A percentile compares a stretch with the other conserved stretches of the same genome.
phyloP scores from a whole-genome alignment of 192 early-diverging fungal species.

The Backusella mclennaniae region DNA sequence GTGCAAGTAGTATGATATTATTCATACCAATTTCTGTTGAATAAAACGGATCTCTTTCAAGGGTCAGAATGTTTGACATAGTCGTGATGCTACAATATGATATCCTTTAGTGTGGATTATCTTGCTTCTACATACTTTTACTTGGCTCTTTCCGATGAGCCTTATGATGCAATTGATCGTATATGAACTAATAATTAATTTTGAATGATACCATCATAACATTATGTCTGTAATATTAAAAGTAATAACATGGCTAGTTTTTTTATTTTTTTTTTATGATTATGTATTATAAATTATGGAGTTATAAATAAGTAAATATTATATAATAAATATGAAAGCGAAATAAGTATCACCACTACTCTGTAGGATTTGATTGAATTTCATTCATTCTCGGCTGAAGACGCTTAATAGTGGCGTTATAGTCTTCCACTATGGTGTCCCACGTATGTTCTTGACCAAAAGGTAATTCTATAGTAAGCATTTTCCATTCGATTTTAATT shows the following conservation, averaged over 20 bases:
- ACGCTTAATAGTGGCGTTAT: background rate
- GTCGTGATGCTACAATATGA: no score
- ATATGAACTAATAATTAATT: background rate
- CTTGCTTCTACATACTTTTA: no score
- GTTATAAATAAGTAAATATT: background rate
- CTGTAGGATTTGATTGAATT: background rate
- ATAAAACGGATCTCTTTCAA: background rate
- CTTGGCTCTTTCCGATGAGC: background rate
- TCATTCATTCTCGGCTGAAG: background rate
- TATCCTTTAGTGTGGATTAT: no score
- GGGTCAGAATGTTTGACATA: no score
- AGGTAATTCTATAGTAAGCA: background rate
- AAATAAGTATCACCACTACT: background rate
- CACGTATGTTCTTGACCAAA: slow-evolving; percentile 12
- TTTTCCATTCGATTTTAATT: slow-evolving; percentile 40
- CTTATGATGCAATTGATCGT: background rate
- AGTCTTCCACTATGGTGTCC: background rate
- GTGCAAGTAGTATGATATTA: background rate
- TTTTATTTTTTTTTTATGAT: background rate
- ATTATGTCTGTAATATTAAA: no score
- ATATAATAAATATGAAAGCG: background rate
- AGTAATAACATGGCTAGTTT: background rate
- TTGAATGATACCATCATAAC: no score
- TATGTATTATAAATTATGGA: background rate
- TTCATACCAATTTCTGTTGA: background rate